These are phyloP conservation scores for Mycena vulgaris DNA, from an alignment of 768 basidiomycete species.

Conservation along the genomic window DNA sequence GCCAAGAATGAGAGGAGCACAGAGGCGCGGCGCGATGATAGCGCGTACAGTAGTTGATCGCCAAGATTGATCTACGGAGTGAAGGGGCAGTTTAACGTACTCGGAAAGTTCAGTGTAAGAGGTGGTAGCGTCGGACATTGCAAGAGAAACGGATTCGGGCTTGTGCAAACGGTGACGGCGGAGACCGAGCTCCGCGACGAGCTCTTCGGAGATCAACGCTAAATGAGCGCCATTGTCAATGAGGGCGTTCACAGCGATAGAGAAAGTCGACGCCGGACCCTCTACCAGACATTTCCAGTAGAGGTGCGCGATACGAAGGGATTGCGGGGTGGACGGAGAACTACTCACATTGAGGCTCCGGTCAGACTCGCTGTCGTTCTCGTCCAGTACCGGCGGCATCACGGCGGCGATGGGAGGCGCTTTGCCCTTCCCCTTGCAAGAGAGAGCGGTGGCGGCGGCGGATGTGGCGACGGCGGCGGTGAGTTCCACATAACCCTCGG, in stretches of 20 bases:
- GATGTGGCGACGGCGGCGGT: background rate
- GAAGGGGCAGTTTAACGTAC: background rate
- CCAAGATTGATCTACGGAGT: background rate
- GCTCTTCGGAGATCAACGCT: background rate
- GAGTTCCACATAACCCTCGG: background rate
- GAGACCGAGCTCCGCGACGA: background rate
- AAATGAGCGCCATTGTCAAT: background rate
- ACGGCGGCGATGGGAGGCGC: background rate
- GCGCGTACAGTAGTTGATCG: background rate
- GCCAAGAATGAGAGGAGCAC: conserved; percentile 7
- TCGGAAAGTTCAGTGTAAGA: background rate
- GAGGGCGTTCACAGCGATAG: background rate
- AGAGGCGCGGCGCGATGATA: background rate
- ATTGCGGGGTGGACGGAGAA: background rate
- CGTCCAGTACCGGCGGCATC: background rate
- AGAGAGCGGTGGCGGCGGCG: background rate
- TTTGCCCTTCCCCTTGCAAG: too few species aligned
- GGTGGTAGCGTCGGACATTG: background rate
- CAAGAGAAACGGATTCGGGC: background rate
- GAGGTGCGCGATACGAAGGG: background rate
- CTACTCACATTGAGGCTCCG: background rate
- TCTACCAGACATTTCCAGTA: background rate
- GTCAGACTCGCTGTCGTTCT: background rate
- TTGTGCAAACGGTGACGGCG: background rate
- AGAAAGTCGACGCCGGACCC: background rate